Conservation (phyloP, 2,329 filamentous ascomycete species). For the Penicillium thymicola region DNA sequence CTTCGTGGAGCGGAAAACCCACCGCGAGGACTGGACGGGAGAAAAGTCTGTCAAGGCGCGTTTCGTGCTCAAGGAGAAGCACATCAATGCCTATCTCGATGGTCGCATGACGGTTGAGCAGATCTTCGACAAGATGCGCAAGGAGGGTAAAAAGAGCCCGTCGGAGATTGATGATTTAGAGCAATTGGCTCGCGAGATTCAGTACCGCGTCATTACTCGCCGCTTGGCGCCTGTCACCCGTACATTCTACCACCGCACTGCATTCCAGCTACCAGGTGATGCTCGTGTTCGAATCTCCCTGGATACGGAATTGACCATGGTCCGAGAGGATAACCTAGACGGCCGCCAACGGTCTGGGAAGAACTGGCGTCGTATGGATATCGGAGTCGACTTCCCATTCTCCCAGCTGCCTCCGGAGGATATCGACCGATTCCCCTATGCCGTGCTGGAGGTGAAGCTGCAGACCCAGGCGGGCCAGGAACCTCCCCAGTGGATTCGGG, state of each 20-base stretch:
- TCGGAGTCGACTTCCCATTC: conserved; percentile 94
- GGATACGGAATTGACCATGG: conserved; percentile 93
- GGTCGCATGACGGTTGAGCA: conserved; percentile 81
- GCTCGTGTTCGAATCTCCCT: conserved; percentile 94
- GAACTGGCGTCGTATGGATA: conserved; percentile 97
- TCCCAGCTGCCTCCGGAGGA: conserved; percentile 81
- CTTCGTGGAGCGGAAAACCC: conserved; percentile 96
- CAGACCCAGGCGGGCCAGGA: conserved; percentile 95
- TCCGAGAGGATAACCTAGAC: conserved; percentile 91
- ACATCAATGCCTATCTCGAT: conserved; percentile 84
- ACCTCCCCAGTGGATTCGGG: conserved; percentile 92
- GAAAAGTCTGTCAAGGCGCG: conserved; percentile 98
- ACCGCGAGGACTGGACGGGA: conserved; percentile 98
- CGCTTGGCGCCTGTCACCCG: conserved; percentile 85
- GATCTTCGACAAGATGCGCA: conserved; percentile 94
- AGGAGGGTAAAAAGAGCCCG: conserved; percentile 89
- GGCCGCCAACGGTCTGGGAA: conserved; percentile 71
- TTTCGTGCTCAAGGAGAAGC: conserved; percentile 94
- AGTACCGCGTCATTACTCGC: conserved; percentile 87
- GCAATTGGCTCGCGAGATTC: conserved; percentile 83
- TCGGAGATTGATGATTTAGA: conserved; percentile 89
- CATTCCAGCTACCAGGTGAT: conserved; percentile 95
- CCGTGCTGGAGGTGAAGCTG: conserved; percentile 93
- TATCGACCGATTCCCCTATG: conserved; percentile 89
- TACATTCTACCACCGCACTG: conserved; percentile 97